phyloP scores from a whole-genome alignment of 1,284 basidiomycete species.

The Phellopilus nigrolimitatus region DNA sequence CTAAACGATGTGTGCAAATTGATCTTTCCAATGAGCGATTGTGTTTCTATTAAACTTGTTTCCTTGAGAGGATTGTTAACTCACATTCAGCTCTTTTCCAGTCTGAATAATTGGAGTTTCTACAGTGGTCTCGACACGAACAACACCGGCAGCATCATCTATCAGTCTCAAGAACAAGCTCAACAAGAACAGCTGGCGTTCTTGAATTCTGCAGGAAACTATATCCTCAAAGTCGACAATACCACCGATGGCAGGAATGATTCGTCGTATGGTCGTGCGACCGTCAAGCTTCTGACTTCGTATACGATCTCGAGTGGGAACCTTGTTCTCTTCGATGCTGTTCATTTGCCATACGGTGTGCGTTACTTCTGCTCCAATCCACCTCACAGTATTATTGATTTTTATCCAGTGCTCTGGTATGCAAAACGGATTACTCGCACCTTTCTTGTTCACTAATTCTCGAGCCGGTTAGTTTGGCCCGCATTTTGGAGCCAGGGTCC shows the following conservation, averaged over 20 bases:
- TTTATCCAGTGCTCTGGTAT: conserved; percentile 10
- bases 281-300: conserved; percentile 14
- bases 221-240: conserved; percentile 21
- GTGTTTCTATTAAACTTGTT: no score
- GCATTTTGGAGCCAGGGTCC: conserved; percentile 33
- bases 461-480: conserved; percentile 31
- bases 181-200: conserved; percentile 13
- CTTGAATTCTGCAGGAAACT: conserved; percentile 18
- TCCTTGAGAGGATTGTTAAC: no score
- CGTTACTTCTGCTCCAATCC: background rate
- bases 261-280: conserved; percentile 15
- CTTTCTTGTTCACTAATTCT: background rate
- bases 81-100: no score
- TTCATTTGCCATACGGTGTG: conserved; percentile 18
- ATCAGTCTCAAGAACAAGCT: conserved; percentile 12
- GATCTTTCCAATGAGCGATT: no score
- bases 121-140: conserved; percentile 17
- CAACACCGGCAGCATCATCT: conserved; percentile 19
- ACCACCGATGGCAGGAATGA: conserved; percentile 15
- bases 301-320: conserved; percentile 15
- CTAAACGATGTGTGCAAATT: no score
- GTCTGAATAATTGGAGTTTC: conserved; percentile 19
- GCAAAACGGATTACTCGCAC: background rate
- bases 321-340: conserved; percentile 20
- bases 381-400: background rate